phyloP scores from a whole-genome alignment of 805 yeast genomes.

The Yamadazyma olivae region DNA sequence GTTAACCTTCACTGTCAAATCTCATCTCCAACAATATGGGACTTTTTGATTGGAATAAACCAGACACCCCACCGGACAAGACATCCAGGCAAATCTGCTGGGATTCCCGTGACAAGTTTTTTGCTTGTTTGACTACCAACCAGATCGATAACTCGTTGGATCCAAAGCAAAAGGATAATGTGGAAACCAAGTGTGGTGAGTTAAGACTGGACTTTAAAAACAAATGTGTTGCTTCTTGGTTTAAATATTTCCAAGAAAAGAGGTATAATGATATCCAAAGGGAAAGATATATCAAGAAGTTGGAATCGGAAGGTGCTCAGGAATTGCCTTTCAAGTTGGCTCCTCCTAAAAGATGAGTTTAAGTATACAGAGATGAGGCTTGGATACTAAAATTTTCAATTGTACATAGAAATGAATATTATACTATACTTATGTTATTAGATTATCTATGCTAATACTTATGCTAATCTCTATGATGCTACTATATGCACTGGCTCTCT shows the following conservation, averaged over 20 bases:
- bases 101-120: constrained; percentile 81
- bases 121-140: constrained; percentile 68
- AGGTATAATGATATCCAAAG: constrained; percentile 73
- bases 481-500: constrained; percentile 31
- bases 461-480: constrained; percentile 7
- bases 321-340: constrained; percentile 31
- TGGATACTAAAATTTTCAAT: no score
- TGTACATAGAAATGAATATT: constrained; percentile 1
- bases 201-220: constrained; percentile 59
- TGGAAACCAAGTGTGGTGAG: constrained; percentile 54
- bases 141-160: constrained; percentile 70
- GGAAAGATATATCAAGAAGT: constrained; percentile 63
- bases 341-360: constrained; percentile 5
- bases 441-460: no score
- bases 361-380: background rate
- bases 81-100: constrained; percentile 77
- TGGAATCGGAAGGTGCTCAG: constrained; percentile 65
- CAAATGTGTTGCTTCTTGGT: constrained; percentile 89
- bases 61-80: constrained; percentile 51
- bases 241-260: constrained; percentile 83
- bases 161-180: constrained; percentile 41
- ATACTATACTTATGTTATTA: background rate
- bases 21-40: constrained; percentile 7
- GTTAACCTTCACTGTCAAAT: background rate
- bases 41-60: constrained; percentile 1